Evolutionary conservation across 192 early-diverging fungal species (phyloP).

Genomic region (Backusella parvicylindrica): DNA sequence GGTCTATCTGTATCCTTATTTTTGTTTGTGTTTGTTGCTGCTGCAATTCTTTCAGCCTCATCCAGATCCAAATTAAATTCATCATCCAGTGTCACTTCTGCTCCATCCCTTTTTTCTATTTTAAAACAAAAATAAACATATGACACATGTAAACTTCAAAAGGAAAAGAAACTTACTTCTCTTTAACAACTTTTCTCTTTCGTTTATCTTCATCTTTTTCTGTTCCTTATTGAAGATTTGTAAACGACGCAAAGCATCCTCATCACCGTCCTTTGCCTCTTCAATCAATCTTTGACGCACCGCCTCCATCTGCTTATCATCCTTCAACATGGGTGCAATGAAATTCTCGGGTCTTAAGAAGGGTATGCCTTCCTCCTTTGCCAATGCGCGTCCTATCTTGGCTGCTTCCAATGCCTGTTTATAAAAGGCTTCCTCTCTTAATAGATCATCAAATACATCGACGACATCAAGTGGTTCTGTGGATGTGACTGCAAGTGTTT

Average conservation of each 20-base stretch:
- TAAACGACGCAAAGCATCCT: constrained; percentile 77
- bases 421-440: constrained; percentile 90
- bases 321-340: constrained; percentile 97
- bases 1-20: not conserved
- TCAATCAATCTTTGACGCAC: constrained; percentile 65
- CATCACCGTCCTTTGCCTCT: constrained; percentile 74
- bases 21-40: not conserved
- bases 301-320: constrained; percentile 84
- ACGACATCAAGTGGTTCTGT: constrained; percentile 41
- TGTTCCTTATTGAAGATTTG: constrained; percentile 96
- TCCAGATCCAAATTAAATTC: constrained; percentile 71
- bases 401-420: constrained; percentile 83
- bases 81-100: constrained; percentile 43
- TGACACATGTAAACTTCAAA: not conserved
- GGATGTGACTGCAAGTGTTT: constrained; percentile 60
- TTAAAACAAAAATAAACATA: not conserved
- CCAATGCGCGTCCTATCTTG: constrained; percentile 53
- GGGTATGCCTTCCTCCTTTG: constrained; percentile 60
- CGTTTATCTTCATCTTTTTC: constrained; percentile 69
- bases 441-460: constrained; percentile 82
- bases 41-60: constrained; percentile 21
- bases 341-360: constrained; percentile 86
- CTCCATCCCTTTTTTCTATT: constrained; percentile 47
- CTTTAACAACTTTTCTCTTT: constrained; percentile 83
- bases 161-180: constrained; percentile 59